Conservation (phyloP, 2,329 filamentous ascomycete genomes). For the Fusarium newnesense region DNA sequence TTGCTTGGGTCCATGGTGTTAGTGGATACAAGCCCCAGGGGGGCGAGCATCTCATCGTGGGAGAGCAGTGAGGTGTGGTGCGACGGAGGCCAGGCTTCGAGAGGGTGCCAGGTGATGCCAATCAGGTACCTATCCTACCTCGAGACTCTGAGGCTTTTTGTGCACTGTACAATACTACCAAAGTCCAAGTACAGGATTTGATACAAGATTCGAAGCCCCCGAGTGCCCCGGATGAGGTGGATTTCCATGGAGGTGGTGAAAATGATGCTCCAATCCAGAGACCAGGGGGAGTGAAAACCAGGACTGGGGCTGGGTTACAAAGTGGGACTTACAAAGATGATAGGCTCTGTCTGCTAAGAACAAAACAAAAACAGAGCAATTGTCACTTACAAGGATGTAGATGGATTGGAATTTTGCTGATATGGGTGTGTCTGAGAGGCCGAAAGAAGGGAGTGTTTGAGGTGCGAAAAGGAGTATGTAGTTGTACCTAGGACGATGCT, state of each 20-base stretch:
- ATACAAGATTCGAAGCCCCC: background rate
- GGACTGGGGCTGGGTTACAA: constrained; percentile 6
- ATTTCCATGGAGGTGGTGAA: constrained; percentile 20
- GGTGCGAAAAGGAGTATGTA: background rate
- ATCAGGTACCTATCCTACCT: constrained; percentile 1
- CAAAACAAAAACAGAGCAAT: constrained; percentile 32
- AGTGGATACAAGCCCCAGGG: background rate
- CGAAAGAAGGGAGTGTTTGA: constrained; percentile 7
- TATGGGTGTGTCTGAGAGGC: constrained; percentile 17
- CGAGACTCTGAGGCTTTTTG: constrained; percentile 10
- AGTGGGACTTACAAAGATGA: constrained; percentile 30
- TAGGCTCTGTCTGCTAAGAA: constrained; percentile 10
- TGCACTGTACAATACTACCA: constrained; percentile 22
- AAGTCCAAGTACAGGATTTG: background rate
- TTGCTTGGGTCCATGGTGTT: constrained; percentile 19
- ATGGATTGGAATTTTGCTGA: constrained; percentile 26
- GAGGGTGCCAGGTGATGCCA: background rate
- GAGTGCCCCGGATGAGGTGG: constrained; percentile 27
- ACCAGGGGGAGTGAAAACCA: constrained; percentile 20
- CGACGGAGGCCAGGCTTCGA: background rate
- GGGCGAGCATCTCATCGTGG: background rate
- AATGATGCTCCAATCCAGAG: constrained; percentile 27
- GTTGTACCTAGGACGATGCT: background rate
- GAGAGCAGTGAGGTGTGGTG: constrained; percentile 6
- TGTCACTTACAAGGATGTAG: constrained; percentile 19